Percentiles rank a stretch among this genome's conserved stretches.
Evolutionary conservation across 345 rosid genomes (phyloP).

Genomic region (Lumnitzera racemosa): DNA sequence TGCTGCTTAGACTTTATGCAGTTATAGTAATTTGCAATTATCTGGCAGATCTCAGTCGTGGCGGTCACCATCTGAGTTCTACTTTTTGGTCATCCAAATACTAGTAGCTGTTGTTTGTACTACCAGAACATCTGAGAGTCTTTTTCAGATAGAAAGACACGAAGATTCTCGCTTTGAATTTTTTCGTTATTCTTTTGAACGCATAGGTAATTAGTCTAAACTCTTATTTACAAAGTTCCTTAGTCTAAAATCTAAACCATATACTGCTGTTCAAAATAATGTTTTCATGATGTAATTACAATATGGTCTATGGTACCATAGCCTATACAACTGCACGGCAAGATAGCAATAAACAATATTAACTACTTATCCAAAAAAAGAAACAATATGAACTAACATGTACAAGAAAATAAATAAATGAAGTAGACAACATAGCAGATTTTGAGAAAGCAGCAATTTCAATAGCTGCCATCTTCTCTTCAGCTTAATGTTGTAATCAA

Average conservation of each 20-base stretch:
- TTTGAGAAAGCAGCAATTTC: too few relatives aligned
- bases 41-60: conserved; percentile 33
- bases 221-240: background rate
- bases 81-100: conserved; percentile 26
- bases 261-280: background rate
- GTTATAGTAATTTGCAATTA: background rate
- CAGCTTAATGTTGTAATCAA: too few relatives aligned
- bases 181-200: conserved; percentile 21
- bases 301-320: too few relatives aligned
- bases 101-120: conserved; percentile 23
- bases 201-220: conserved; percentile 26
- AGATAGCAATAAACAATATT: too few relatives aligned
- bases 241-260: background rate
- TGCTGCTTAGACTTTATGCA: background rate
- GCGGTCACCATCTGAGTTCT: conserved; percentile 22
- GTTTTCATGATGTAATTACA: background rate
- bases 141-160: conserved; percentile 11
- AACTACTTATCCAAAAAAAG: too few relatives aligned
- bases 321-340: too few relatives aligned
- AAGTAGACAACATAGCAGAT: too few relatives aligned
- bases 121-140: conserved; percentile 19
- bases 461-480: too few relatives aligned
- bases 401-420: too few relatives aligned
- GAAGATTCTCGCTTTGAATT: conserved; percentile 16
- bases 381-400: too few relatives aligned